Base-by-base conservation (phyloP, 352 stramenopile species). In the Globisporangium sylvaticum region DNA sequence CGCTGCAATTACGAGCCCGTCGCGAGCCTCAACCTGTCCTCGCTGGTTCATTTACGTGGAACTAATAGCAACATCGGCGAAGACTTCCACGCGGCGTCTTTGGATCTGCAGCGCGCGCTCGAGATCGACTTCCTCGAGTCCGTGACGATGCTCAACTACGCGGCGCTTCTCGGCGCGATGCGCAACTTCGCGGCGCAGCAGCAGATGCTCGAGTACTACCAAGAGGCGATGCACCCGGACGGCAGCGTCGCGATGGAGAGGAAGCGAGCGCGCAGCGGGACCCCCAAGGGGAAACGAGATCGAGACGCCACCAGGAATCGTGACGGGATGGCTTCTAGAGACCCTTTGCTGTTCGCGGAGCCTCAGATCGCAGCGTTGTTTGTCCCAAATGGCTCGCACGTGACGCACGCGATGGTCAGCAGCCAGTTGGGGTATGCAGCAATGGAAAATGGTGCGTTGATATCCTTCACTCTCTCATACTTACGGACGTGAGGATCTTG, bases 91-190 rank as follows among this genome's bases (percentile, higher is more conserved):
- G 73, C 78, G 20, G 82, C 83, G 1, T 69, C 76, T 0, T 65
- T 77, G 37, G 65, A 79, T 12, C 68, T 95, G 58, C 75, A 89
- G 61, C 76, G 82, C 5, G 68, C 75, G n/a, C 59, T 95, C 37
- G 78, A 84, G 44, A 72, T 94, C 22, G 78, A 92, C 14, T 74
- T 76, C 58, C 68, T 68, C 10, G 68, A 88, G n/a, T 71, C 71
- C 0, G 56, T 63, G 10, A 76, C 83, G 10, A 70, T 94, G 53
- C 86, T 88, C 58, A 91, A 95, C 66, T 91, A 92, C 54, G 79
- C 83, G 0, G 59, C 89, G 39, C 72, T 94, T 39, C 77, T 95
- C 52, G 72, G 78, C 15, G 57, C 50, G 0, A 83, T 91, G 74
- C 60, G 50, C 12, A 85, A 82, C 54, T 71, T 66, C 32, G 68